Conservation (phyloP, 2,329 filamentous ascomycete species). For the Fusarium illudens region DNA sequence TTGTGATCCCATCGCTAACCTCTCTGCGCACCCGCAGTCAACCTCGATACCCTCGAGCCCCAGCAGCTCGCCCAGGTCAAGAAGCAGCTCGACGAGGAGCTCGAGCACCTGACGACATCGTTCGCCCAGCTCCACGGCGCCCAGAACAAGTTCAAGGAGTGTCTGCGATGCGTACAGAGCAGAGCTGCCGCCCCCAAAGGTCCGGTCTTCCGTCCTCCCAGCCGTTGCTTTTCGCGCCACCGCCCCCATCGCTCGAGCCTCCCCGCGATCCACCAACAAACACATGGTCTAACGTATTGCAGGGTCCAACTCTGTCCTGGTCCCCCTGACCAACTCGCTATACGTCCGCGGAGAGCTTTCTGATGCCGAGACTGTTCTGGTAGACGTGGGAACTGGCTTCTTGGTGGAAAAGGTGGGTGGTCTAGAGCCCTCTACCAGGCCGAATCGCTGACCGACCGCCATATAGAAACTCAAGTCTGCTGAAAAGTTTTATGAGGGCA, state of each 20-base stretch:
- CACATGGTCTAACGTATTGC: conserved; percentile 16
- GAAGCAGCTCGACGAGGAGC: conserved; percentile 94
- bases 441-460: conserved; percentile 20
- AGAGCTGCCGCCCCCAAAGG: conserved; percentile 45
- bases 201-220: conserved; percentile 24
- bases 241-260: not conserved
- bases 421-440: not conserved
- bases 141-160: conserved; percentile 92
- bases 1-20: not conserved
- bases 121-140: conserved; percentile 90
- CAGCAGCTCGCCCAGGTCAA: conserved; percentile 92
- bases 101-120: conserved; percentile 90
- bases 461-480: conserved; percentile 62
- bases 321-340: conserved; percentile 93
- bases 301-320: conserved; percentile 71
- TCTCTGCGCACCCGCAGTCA: conserved; percentile 52
- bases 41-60: conserved; percentile 77
- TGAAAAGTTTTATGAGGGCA: conserved; percentile 64
- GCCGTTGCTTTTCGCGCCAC: not conserved
- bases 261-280: not conserved
- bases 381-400: conserved; percentile 94
- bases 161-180: conserved; percentile 76
- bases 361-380: conserved; percentile 78
- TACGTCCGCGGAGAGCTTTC: conserved; percentile 88
- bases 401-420: conserved; percentile 84